Conservation (phyloP, 169 alveolate species). For the Plasmodium coatneyi region DNA sequence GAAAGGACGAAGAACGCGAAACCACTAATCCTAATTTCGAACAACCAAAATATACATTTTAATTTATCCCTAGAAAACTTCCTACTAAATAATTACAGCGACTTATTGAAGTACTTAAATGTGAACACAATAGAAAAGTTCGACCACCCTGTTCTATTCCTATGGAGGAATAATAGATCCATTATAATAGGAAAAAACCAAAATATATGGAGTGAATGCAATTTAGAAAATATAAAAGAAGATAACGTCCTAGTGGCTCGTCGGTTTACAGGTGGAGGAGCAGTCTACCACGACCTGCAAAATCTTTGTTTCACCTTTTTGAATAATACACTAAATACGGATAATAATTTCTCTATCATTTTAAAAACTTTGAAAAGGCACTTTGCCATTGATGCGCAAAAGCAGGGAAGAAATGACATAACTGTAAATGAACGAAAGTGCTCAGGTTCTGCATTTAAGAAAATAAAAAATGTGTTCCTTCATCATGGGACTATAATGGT, state of each 20-base stretch:
- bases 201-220: constrained; percentile 96
- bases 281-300: constrained; percentile 94
- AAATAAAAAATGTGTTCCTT: constrained; percentile 85
- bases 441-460: constrained; percentile 94
- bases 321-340: constrained; percentile 82
- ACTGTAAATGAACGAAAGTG: constrained; percentile 87
- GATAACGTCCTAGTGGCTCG: constrained; percentile 91
- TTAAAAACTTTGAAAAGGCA: constrained; percentile 84
- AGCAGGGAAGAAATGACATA: constrained; percentile 93
- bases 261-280: constrained; percentile 97
- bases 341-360: constrained; percentile 85
- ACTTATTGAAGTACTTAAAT: constrained; percentile 46
- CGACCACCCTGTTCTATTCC: constrained; percentile 88
- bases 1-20: not conserved
- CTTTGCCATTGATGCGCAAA: constrained; percentile 83
- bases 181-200: constrained; percentile 95
- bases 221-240: constrained; percentile 85
- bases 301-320: constrained; percentile 91
- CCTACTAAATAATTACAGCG: constrained; percentile 75
- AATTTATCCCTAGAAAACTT: constrained; percentile 83
- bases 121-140: constrained; percentile 37
- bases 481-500: constrained; percentile 94
- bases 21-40: constrained; percentile 77
- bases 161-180: constrained; percentile 93
- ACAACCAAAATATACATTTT: constrained; percentile 80